These are phyloP conservation scores for Astrephomene gubernaculifera DNA, from an alignment of 139 green algal species.

Conservation along the genomic window DNA sequence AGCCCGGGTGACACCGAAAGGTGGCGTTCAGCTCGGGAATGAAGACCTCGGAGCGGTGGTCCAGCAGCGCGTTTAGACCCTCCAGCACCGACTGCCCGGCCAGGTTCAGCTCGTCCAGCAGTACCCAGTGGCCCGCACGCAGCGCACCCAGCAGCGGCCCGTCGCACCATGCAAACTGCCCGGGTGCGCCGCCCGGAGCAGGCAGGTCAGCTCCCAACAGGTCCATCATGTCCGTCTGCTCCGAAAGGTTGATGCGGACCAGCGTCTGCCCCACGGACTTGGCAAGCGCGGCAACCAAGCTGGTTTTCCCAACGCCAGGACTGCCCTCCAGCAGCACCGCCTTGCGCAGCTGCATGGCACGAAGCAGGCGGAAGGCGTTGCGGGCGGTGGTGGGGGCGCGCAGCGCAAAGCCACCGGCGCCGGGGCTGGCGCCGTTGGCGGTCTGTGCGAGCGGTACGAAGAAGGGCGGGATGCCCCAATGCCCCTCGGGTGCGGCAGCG, in stretches of 20 bases:
- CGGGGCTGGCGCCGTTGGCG: neutral
- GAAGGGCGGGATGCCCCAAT: slow-evolving; percentile 88
- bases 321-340: slow-evolving; percentile 95
- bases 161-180: slow-evolving; percentile 94
- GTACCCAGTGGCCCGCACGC: slow-evolving; percentile 91
- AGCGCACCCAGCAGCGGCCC: slow-evolving; percentile 94
- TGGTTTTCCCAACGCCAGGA: slow-evolving; percentile 98
- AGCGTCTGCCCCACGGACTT: slow-evolving; percentile 62
- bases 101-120: slow-evolving; percentile 99
- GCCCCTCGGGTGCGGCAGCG: slow-evolving; percentile 10
- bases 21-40: slow-evolving; percentile 91
- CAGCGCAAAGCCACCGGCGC: slow-evolving; percentile 81
- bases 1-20: slow-evolving; percentile 82
- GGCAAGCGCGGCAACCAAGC: slow-evolving; percentile 90
- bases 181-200: slow-evolving; percentile 78
- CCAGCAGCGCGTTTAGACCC: slow-evolving; percentile 96
- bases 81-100: slow-evolving; percentile 94
- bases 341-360: slow-evolving; percentile 87
- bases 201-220: slow-evolving; percentile 97
- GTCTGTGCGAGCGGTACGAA: slow-evolving; percentile 58
- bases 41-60: slow-evolving; percentile 95
- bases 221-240: slow-evolving; percentile 99
- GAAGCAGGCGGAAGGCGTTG: slow-evolving; percentile 93
- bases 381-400: slow-evolving; percentile 85
- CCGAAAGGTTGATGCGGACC: slow-evolving; percentile 96